Evolutionary conservation across 2,329 filamentous ascomycete genomes (phyloP).

Genomic region (Ilyonectria mors-panacis): DNA sequence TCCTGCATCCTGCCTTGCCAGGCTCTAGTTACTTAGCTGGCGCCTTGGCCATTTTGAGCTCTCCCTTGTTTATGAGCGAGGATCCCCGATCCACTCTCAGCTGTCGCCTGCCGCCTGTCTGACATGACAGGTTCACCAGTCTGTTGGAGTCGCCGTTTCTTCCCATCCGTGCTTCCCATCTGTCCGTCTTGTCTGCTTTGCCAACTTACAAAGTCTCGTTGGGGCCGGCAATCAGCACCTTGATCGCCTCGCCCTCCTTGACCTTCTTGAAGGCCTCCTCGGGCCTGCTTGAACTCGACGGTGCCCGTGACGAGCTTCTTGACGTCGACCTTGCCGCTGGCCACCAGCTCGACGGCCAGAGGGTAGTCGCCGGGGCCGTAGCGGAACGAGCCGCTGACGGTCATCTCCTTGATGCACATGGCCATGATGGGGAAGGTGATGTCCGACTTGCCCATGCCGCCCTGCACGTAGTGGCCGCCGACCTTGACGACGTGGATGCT

Average conservation of each 20-base stretch:
- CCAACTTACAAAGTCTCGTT: slow-evolving; percentile 65
- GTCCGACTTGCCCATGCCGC: slow-evolving; percentile 90
- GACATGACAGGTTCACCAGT: slow-evolving; percentile 9
- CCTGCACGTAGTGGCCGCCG: slow-evolving; percentile 86
- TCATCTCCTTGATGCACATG: slow-evolving; percentile 90
- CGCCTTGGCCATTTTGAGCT: slow-evolving; percentile 11
- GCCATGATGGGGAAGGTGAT: slow-evolving; percentile 95
- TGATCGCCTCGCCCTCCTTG: slow-evolving; percentile 84
- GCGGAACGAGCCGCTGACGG: slow-evolving; percentile 88
- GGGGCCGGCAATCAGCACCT: slow-evolving; percentile 77
- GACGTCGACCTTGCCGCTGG: slow-evolving; percentile 80
- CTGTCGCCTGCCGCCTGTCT: slow-evolving; percentile 31
- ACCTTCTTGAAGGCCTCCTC: slow-evolving; percentile 91
- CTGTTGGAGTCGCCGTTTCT: slow-evolving; percentile 13
- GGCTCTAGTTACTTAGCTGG: background rate
- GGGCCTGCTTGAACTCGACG: slow-evolving; percentile 83
- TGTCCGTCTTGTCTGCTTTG: background rate
- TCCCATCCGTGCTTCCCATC: background rate
- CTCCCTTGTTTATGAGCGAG: slow-evolving; percentile 3
- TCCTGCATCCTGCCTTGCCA: background rate
- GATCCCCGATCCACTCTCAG: slow-evolving; percentile 5
- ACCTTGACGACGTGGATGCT: slow-evolving; percentile 78
- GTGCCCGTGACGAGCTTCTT: slow-evolving; percentile 86
- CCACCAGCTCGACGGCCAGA: slow-evolving; percentile 84
- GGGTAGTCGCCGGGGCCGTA: slow-evolving; percentile 92